These are phyloP conservation scores for Sanguinoderma infundibulare DNA, from an alignment of 1,284 basidiomycete species.

Conservation along the genomic window DNA sequence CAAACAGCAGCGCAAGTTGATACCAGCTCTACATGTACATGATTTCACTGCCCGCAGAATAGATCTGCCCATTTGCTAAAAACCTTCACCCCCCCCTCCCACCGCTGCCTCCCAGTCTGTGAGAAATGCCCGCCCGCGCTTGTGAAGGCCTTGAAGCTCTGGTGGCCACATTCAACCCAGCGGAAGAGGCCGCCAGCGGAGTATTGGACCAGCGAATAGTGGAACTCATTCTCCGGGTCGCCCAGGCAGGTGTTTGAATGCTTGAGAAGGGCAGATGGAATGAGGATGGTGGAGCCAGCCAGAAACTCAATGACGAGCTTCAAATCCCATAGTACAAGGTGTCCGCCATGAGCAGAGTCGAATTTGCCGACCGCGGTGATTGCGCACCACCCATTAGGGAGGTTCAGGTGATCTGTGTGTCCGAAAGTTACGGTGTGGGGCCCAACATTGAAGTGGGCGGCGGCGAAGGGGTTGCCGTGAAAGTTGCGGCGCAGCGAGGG, in stretches of 20 bases:
- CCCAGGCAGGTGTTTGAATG: constrained; percentile 35
- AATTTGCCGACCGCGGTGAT: constrained; percentile 32
- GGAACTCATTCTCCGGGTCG: constrained; percentile 15
- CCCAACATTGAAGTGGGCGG: constrained; percentile 29
- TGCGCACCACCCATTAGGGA: constrained; percentile 27
- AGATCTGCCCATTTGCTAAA: too few species aligned
- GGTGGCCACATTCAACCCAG: constrained; percentile 28
- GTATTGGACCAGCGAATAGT: constrained; percentile 32
- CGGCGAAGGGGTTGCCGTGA: constrained; percentile 20
- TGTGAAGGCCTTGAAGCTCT: background rate
- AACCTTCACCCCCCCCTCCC: background rate
- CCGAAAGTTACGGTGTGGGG: constrained; percentile 4
- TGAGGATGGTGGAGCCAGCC: constrained; percentile 27
- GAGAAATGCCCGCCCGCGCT: background rate
- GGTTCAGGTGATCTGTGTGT: constrained; percentile 29
- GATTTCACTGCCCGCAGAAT: too few species aligned
- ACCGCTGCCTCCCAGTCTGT: background rate
- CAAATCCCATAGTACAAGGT: constrained; percentile 33
- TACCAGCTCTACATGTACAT: too few species aligned
- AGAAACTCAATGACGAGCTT: constrained; percentile 31
- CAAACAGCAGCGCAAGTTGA: too few species aligned
- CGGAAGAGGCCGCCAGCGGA: constrained; percentile 30
- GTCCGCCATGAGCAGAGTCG: constrained; percentile 29
- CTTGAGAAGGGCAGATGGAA: constrained; percentile 33
- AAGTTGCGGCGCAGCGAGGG: constrained; percentile 1